Conservation (phyloP, 2,329 filamentous ascomycete genomes). For the Nothopassalora personata region DNA sequence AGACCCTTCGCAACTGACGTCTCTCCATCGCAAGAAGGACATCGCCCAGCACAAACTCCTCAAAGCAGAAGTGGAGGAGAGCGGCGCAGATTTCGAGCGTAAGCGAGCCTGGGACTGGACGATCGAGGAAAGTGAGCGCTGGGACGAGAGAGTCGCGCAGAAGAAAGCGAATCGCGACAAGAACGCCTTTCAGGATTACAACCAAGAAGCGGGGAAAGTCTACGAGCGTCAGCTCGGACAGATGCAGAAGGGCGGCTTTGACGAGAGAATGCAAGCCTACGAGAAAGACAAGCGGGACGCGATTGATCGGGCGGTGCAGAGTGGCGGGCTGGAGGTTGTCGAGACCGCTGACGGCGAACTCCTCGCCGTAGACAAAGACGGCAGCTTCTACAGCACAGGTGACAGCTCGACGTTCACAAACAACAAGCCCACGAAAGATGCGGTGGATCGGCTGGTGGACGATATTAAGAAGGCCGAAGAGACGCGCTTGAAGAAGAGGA, state of each 20-base stretch:
- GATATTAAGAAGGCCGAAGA: slow-evolving; percentile 89
- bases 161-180: slow-evolving; percentile 75
- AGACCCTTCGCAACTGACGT: slow-evolving; percentile 70
- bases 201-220: slow-evolving; percentile 79
- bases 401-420: slow-evolving; percentile 72
- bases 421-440: slow-evolving; percentile 80
- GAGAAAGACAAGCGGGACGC: slow-evolving; percentile 78
- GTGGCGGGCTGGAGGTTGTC: slow-evolving; percentile 82
- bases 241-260: slow-evolving; percentile 49
- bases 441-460: slow-evolving; percentile 78
- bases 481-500: slow-evolving; percentile 75
- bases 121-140: slow-evolving; percentile 84
- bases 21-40: slow-evolving; percentile 78
- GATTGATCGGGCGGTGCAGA: slow-evolving; percentile 76
- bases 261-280: slow-evolving; percentile 63
- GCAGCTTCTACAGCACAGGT: slow-evolving; percentile 83
- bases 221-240: slow-evolving; percentile 87
- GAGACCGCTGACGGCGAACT: slow-evolving; percentile 94
- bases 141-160: slow-evolving; percentile 87
- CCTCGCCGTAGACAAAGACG: slow-evolving; percentile 86
- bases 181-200: slow-evolving; percentile 85
- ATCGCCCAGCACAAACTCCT: slow-evolving; percentile 88
- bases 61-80: slow-evolving; percentile 81
- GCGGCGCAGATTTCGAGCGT: slow-evolving; percentile 89
- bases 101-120: slow-evolving; percentile 99